Conservation (phyloP, 805 yeast species). For the Saturnispora besseyi region DNA sequence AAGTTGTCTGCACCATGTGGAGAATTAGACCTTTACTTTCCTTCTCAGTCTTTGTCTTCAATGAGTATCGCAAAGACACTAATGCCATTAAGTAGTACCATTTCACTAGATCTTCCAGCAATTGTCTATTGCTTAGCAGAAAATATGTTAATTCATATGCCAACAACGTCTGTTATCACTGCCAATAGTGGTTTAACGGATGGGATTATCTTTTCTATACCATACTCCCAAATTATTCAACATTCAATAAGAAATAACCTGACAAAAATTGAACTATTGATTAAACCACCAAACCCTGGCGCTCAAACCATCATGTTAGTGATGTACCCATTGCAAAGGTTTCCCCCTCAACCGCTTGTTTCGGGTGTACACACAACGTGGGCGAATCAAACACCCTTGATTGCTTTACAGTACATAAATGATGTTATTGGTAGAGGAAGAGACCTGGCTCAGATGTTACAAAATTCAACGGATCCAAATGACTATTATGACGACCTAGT, state of each 20-base stretch:
- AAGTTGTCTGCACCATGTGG: background rate
- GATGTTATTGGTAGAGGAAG: conserved; percentile 18
- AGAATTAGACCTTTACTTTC: background rate
- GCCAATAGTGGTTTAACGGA: background rate
- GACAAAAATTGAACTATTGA: conserved; percentile 9
- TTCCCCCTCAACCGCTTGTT: conserved; percentile 13
- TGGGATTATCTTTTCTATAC: conserved; percentile 15
- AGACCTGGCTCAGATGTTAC: conserved; percentile 6
- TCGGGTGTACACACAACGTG: conserved; percentile 17
- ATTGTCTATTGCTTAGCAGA: conserved; percentile 23
- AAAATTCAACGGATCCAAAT: background rate
- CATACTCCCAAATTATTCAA: conserved; percentile 18
- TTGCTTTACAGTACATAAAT: conserved; percentile 17
- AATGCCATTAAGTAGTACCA: conserved; percentile 2
- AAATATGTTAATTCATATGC: conserved; percentile 15
- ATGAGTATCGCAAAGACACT: background rate
- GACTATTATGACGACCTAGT: background rate
- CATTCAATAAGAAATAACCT: conserved; percentile 16
- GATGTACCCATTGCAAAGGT: conserved; percentile 16
- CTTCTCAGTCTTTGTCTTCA: conserved; percentile 3
- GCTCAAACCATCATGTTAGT: background rate
- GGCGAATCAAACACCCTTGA: conserved; percentile 9
- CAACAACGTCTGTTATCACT: conserved; percentile 4
- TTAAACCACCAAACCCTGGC: background rate
- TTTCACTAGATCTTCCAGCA: conserved; percentile 12